A percentile compares a stretch with the other conserved stretches of the same genome.
Conservation (phyloP, 75 land plant species). For the Cunninghamia lanceolata region DNA sequence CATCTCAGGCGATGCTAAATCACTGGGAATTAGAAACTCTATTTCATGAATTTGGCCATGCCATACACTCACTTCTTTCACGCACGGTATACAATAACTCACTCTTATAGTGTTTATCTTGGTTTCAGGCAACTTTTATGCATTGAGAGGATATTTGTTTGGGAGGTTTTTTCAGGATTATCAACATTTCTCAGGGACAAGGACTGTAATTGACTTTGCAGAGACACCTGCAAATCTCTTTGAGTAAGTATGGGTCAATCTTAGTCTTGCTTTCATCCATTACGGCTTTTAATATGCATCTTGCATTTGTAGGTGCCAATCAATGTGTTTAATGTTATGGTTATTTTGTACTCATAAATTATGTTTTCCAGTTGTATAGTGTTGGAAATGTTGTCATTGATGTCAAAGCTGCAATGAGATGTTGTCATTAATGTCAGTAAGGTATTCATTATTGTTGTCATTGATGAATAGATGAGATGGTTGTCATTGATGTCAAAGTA, state of each 20-base stretch:
- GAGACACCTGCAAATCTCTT: conserved; percentile 96
- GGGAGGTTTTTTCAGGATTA: conserved; percentile 60
- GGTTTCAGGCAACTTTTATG: not conserved
- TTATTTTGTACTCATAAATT: not conserved
- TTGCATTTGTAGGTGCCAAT: not conserved
- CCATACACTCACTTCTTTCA: conserved; percentile 93
- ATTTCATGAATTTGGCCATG: conserved; percentile 99
- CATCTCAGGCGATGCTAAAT: conserved; percentile 47
- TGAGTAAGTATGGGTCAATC: conserved; percentile 47
- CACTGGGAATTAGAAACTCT: conserved; percentile 92
- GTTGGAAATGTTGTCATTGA: not conserved
- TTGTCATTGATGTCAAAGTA: too few species aligned
- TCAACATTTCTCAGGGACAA: conserved; percentile 98
- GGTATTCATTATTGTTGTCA: too few species aligned
- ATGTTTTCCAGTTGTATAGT: not conserved
- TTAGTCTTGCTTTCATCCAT: not conserved
- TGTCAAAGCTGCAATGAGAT: too few species aligned
- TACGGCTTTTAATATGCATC: not conserved
- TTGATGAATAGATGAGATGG: too few species aligned
- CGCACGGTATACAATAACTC: conserved; percentile 61
- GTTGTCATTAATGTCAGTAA: too few species aligned
- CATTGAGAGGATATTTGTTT: not conserved
- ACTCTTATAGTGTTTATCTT: not conserved
- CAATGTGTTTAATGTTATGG: not conserved
- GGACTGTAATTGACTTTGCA: conserved; percentile 89